Evolutionary conservation across 169 alveolate genomes (phyloP).

Genomic region (Perkinsus marinus): DNA sequence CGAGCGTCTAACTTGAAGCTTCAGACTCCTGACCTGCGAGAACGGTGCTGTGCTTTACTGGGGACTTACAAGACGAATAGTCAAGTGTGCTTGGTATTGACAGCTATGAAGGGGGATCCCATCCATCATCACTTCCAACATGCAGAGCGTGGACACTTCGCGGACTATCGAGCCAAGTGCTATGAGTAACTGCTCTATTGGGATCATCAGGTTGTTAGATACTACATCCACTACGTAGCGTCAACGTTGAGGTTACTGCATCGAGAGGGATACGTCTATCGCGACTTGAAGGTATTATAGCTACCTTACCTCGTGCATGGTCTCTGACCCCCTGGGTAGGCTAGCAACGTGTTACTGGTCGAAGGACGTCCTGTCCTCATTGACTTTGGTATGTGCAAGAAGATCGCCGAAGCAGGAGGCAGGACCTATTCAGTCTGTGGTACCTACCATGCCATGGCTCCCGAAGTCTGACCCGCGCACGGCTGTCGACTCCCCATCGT

Average conservation of each 20-base stretch:
- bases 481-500: background rate
- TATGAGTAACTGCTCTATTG: background rate
- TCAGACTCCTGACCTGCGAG: background rate
- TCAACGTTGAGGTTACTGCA: background rate
- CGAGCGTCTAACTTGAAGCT: background rate
- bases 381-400: background rate
- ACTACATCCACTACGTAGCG: background rate
- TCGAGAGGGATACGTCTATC: background rate
- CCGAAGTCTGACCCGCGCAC: background rate
- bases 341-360: background rate
- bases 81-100: background rate
- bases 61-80: background rate
- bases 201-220: background rate
- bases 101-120: background rate
- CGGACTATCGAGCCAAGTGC: background rate
- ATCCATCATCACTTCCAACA: background rate
- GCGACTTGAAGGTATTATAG: background rate
- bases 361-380: background rate
- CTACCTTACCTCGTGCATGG: background rate
- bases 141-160: background rate
- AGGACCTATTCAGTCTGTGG: background rate
- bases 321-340: background rate
- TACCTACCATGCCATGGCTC: background rate
- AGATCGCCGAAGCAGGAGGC: background rate
- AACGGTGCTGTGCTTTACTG: background rate